phyloP scores from a whole-genome alignment of 176 grass and related monocot genomes.

The Zoysia japonica region DNA sequence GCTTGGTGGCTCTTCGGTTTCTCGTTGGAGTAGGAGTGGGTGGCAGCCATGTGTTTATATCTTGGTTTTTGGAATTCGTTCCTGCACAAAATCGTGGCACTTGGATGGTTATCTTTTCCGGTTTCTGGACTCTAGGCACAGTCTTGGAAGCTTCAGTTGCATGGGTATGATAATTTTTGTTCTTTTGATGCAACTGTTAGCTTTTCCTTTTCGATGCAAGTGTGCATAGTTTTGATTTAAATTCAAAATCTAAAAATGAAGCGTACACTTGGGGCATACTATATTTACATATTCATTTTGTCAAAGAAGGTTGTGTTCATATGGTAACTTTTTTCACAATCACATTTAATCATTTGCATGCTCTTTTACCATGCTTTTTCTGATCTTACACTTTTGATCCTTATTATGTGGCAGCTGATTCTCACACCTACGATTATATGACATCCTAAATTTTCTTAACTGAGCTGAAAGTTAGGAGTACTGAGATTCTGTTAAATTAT shows the following conservation, averaged over 20 bases:
- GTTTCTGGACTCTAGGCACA: conserved; percentile 70
- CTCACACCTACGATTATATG: not conserved
- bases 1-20: conserved; percentile 59
- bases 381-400: not conserved
- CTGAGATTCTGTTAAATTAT: not conserved
- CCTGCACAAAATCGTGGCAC: conserved; percentile 64
- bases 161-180: conserved; percentile 50
- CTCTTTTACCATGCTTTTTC: not conserved
- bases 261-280: not conserved
- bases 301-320: not conserved
- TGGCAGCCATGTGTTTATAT: conserved; percentile 56
- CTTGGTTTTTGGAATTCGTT: conserved; percentile 89
- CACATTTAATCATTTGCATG: not conserved
- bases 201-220: not conserved
- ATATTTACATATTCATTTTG: not conserved
- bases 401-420: not conserved
- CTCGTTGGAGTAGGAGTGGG: conserved; percentile 66
- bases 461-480: not conserved
- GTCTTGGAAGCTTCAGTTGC: conserved; percentile 76
- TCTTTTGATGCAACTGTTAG: not conserved
- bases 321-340: not conserved
- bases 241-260: not conserved
- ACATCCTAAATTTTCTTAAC: not conserved
- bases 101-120: conserved; percentile 57
- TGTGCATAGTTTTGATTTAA: not conserved